phyloP scores from a whole-genome alignment of 2,329 filamentous ascomycete species.

The Colletotrichum lindemuthianum region DNA sequence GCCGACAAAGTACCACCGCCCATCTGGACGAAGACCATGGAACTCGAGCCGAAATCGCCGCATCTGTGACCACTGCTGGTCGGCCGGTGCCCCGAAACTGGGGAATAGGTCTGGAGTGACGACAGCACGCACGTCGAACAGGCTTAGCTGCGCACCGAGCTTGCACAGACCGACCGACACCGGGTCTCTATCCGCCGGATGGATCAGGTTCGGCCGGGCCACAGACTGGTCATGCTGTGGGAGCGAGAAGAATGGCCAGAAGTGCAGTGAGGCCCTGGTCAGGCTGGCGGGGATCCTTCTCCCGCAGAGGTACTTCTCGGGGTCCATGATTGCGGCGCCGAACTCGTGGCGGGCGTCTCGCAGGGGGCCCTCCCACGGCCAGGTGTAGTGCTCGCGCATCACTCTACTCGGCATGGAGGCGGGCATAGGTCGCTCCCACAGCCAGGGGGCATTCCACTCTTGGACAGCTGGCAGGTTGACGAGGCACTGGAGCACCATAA shows the following conservation, averaged over 20 bases:
- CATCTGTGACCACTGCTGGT: conserved; percentile 38
- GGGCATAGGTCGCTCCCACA: conserved; percentile 39
- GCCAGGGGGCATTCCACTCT: conserved; percentile 36
- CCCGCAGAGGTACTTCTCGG: conserved; percentile 35
- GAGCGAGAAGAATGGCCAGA: conserved; percentile 25
- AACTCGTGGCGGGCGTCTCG: conserved; percentile 42
- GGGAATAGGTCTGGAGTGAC: conserved; percentile 35
- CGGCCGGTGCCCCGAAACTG: conserved; percentile 25
- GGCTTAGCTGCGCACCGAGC: conserved; percentile 36
- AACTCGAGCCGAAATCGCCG: conserved; percentile 39
- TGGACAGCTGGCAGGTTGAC: conserved; percentile 38
- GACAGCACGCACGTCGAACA: conserved; percentile 38
- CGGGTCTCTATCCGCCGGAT: conserved; percentile 37
- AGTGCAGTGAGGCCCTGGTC: conserved; percentile 36
- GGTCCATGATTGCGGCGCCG: conserved; percentile 35
- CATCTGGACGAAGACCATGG: conserved; percentile 37
- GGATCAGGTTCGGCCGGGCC: conserved; percentile 36
- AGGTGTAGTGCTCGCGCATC: conserved; percentile 21
- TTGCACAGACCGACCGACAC: conserved; percentile 38
- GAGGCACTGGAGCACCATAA: conserved; percentile 39
- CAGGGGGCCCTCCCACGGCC: conserved; percentile 41
- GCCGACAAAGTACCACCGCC: conserved; percentile 41
- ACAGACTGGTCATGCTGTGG: conserved; percentile 31
- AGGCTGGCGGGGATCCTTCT: conserved; percentile 33
- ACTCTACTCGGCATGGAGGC: conserved; percentile 7